Base-by-base conservation (phyloP, 2,329 filamentous ascomycete species). In the Alternaria triticimaculans region DNA sequence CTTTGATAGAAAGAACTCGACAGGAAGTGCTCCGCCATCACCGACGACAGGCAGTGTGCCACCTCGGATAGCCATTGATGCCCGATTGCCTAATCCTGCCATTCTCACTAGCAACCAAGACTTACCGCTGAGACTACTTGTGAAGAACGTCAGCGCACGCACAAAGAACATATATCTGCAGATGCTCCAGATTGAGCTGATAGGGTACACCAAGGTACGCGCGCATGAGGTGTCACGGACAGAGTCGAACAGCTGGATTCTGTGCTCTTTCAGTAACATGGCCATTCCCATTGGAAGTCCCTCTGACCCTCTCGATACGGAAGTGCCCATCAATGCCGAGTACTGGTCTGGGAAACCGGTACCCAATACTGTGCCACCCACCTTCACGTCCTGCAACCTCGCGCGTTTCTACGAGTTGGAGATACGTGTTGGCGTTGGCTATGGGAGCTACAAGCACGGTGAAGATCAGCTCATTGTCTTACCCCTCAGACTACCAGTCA, bases 31-130 rank as follows among this genome's bases (percentile, higher is more conserved):
- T 14, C 66, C 75, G n/a, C 61, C 64, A 25, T 68, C 67, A 7
- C 67, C 73, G n/a, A 63, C 67, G n/a, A 50, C 71, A 14, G 67
- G 67, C 45, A 64, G 63, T 15, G 60, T 73, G 21, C 71, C 72
- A 30, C 74, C 87, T 3, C 85, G 88, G 3, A 89, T 96, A 12
- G 90, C 89, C 5, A 86, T 97, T 46, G 94, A 97, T 72, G 93
- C 92, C 5, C 88, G 95, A 33, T 82, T 99, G 30, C 96, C 96
- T 0, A 92, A 94, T 74, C 96, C 96, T 5, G 87, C 93, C 4
- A 92, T 97, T 48, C 82, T 98, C 54, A 97, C 94, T 0, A 97
- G 94, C 82, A 96, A 97, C 77, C 87, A 94, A 69, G 89, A 93
- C 6, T 73, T 98, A 8, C 95, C 95, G 0, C 84, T 98, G 4